Evolutionary conservation across 768 basidiomycete genomes (phyloP).

Genomic region (Lentinula raphanica): DNA sequence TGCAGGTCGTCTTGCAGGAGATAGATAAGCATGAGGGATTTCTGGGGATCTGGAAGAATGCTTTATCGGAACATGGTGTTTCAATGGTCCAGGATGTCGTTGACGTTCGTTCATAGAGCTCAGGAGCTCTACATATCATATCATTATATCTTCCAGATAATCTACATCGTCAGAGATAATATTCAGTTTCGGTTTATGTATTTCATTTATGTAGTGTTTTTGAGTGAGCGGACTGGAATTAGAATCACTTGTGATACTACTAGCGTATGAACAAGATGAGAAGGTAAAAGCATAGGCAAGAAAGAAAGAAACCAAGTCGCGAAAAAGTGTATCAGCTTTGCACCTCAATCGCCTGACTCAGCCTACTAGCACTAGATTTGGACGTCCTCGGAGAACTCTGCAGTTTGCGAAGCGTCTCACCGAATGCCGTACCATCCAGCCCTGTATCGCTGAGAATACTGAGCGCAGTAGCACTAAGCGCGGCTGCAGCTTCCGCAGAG

Average conservation of each 20-base stretch:
- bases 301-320: neutral
- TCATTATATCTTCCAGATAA: no score
- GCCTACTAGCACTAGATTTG: neutral
- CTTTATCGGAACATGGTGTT: constrained; percentile 12
- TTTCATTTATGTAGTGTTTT: neutral
- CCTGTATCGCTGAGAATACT: constrained; percentile 1
- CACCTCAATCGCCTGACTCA: neutral
- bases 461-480: constrained; percentile 5
- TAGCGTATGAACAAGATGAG: neutral
- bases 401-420: neutral
- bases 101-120: neutral
- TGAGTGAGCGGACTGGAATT: neutral
- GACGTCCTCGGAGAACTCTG: neutral
- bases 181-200: neutral
- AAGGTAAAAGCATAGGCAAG: neutral
- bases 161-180: no score
- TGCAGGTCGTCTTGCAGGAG: constrained; percentile 3
- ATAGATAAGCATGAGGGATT: constrained; percentile 12
- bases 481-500: neutral
- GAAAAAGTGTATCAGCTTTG: neutral
- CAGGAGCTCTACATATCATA: neutral
- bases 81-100: constrained; percentile 12
- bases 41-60: constrained; percentile 14
- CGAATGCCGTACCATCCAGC: neutral
- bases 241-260: neutral